Evolutionary conservation across 2,329 filamentous ascomycete genomes (phyloP).

Genomic region (Beauveria asiatica): DNA sequence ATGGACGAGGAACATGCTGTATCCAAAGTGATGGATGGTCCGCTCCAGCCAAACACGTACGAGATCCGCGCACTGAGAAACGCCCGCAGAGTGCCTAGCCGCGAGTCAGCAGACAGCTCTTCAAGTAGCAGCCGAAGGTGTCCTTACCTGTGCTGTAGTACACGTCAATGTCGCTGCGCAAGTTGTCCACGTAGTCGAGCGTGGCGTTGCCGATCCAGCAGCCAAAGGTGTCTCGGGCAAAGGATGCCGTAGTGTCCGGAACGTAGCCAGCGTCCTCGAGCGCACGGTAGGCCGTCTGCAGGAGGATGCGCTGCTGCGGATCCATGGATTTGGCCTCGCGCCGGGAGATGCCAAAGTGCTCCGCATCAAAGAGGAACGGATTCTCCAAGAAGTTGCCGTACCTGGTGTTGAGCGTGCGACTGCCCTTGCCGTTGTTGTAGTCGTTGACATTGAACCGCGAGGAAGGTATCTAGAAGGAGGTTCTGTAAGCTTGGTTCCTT

Average conservation of each 20-base stretch:
- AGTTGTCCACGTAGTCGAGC: constrained; percentile 20
- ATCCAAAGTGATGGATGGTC: constrained; percentile 26
- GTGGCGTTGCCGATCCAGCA: constrained; percentile 19
- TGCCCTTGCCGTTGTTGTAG: background rate
- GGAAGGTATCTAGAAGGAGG: background rate
- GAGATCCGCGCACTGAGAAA: constrained; percentile 26
- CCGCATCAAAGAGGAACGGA: background rate
- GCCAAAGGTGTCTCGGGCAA: constrained; percentile 15
- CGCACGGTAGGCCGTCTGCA: constrained; percentile 14
- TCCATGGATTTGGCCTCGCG: constrained; percentile 8
- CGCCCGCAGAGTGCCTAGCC: constrained; percentile 23
- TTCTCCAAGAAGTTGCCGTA: background rate
- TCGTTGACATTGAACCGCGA: background rate
- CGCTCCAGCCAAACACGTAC: constrained; percentile 28
- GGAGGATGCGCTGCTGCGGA: constrained; percentile 13
- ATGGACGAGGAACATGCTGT: constrained; percentile 29
- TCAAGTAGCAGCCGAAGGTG: constrained; percentile 9
- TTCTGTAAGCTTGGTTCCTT: background rate
- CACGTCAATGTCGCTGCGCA: background rate
- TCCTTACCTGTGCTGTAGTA: constrained; percentile 1
- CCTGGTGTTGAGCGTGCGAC: background rate
- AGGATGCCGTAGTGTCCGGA: background rate
- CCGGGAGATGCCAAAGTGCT: background rate
- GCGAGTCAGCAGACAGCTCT: constrained; percentile 19
- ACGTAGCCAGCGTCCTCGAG: constrained; percentile 7